Percentiles rank a stretch among this genome's conserved stretches.
Conservation (phyloP, 202 grass and related monocot species). For the Bolboschoenoplectus hybrid region DNA sequence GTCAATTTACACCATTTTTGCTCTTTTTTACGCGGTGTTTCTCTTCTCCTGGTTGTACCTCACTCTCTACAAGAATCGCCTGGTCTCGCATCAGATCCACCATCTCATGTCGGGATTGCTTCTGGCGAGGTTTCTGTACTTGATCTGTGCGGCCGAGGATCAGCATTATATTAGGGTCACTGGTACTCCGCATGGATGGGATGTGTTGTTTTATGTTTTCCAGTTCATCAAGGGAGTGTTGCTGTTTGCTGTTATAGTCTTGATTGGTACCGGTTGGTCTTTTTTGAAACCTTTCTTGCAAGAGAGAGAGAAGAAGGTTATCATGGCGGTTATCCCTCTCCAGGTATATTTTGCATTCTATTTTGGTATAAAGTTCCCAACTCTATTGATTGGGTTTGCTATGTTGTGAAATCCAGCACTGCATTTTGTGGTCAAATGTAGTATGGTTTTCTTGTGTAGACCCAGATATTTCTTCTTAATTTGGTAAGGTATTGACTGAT, state of each 20-base stretch:
- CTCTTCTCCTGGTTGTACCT: constrained; percentile 61
- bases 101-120: constrained; percentile 84
- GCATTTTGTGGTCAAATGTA: background rate
- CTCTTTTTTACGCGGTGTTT: constrained; percentile 60
- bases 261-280: constrained; percentile 92
- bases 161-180: constrained; percentile 83
- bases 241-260: constrained; percentile 77
- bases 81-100: constrained; percentile 65
- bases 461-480: background rate
- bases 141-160: constrained; percentile 85
- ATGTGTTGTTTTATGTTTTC: constrained; percentile 92
- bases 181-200: constrained; percentile 88
- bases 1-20: constrained; percentile 67
- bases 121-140: constrained; percentile 65
- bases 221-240: constrained; percentile 84
- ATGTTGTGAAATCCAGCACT: background rate
- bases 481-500: background rate
- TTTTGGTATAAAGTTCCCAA: background rate
- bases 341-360: constrained; percentile 46
- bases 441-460: background rate
- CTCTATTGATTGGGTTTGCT: background rate
- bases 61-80: constrained; percentile 56
- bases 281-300: constrained; percentile 90
- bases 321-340: constrained; percentile 94
- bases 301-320: constrained; percentile 91